Conservation (phyloP, 148 eudicot genomes). For the Vaccinium vitisidaea region DNA sequence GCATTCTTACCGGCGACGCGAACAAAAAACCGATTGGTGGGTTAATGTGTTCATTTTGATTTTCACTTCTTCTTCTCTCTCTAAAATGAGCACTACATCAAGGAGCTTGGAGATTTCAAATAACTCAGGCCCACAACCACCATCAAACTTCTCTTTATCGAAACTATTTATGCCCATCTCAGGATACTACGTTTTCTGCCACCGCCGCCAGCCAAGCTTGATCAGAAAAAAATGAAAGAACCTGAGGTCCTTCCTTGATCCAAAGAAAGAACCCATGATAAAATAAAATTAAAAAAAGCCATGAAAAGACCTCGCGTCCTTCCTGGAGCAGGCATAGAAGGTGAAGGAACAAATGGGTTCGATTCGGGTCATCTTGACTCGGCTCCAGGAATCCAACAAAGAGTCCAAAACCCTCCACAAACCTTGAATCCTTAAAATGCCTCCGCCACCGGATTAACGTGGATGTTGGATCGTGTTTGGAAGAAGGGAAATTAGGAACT, state of each 20-base stretch:
- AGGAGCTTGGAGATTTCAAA: too few relatives aligned
- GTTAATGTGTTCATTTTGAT: too few relatives aligned
- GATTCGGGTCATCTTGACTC: conserved; percentile 46
- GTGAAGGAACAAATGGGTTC: conserved; percentile 64
- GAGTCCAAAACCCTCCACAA: conserved; percentile 70
- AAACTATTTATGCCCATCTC: too few relatives aligned
- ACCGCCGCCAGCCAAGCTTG: too few relatives aligned
- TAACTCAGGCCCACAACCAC: too few relatives aligned
- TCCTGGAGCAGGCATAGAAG: conserved; percentile 75
- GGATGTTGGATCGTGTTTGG: conserved; percentile 28
- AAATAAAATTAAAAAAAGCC: conserved; percentile 44
- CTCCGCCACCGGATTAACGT: conserved; percentile 50
- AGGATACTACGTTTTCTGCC: too few relatives aligned
- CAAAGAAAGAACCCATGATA: conserved; percentile 61
- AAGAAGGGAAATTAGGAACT: too few relatives aligned
- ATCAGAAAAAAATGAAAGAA: too few relatives aligned
- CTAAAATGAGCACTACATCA: background rate
- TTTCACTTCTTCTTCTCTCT: too few relatives aligned
- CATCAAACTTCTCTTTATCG: too few relatives aligned
- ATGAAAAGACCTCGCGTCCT: conserved; percentile 42
- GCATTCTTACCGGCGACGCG: too few relatives aligned
- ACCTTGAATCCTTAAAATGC: conserved; percentile 59
- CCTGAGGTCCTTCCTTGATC: conserved; percentile 23
- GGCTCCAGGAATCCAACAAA: conserved; percentile 50
- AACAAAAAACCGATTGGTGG: too few relatives aligned